A percentile compares a stretch with the other conserved stretches of the same genome.
Evolutionary conservation across 805 yeast genomes (phyloP).

Genomic region (Kodamaea kaohsiungensis): DNA sequence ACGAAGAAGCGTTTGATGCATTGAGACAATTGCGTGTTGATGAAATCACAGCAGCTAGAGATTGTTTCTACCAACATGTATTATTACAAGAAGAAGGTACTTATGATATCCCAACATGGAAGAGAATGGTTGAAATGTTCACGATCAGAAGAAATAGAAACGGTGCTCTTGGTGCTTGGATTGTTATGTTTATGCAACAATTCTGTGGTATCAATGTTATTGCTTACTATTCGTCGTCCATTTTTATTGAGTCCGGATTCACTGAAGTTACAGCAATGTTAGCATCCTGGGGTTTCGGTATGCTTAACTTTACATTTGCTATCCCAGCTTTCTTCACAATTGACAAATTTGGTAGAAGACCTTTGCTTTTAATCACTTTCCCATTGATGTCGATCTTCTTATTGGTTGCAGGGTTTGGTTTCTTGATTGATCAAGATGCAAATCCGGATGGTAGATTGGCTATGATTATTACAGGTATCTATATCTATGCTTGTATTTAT

Average conservation of each 20-base stretch:
- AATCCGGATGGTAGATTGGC: conserved; percentile 57
- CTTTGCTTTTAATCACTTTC: conserved; percentile 56
- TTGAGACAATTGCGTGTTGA: conserved; percentile 47
- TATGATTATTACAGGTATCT: conserved; percentile 70
- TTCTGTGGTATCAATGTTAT: conserved; percentile 89
- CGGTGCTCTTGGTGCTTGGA: conserved; percentile 77
- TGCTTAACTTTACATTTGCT: conserved; percentile 77
- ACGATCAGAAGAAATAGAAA: conserved; percentile 79
- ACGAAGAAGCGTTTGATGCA: conserved; percentile 50
- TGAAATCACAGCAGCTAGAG: conserved; percentile 62
- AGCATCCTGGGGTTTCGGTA: conserved; percentile 87
- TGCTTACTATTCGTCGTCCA: conserved; percentile 80
- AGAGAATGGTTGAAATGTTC: conserved; percentile 58
- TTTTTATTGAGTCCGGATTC: conserved; percentile 69
- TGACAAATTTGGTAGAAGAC: conserved; percentile 75
- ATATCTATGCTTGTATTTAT: conserved; percentile 69
- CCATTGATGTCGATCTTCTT: conserved; percentile 63
- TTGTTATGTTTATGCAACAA: conserved; percentile 88
- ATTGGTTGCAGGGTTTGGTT: conserved; percentile 66
- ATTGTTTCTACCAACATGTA: conserved; percentile 58
- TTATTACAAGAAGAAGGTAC: conserved; percentile 63
- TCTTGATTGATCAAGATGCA: conserved; percentile 57
- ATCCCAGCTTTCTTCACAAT: conserved; percentile 81
- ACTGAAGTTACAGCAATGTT: conserved; percentile 60
- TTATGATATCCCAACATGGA: conserved; percentile 44